Evolutionary conservation across 805 yeast genomes (phyloP).

Genomic region (Wickerhamiella brachini): DNA sequence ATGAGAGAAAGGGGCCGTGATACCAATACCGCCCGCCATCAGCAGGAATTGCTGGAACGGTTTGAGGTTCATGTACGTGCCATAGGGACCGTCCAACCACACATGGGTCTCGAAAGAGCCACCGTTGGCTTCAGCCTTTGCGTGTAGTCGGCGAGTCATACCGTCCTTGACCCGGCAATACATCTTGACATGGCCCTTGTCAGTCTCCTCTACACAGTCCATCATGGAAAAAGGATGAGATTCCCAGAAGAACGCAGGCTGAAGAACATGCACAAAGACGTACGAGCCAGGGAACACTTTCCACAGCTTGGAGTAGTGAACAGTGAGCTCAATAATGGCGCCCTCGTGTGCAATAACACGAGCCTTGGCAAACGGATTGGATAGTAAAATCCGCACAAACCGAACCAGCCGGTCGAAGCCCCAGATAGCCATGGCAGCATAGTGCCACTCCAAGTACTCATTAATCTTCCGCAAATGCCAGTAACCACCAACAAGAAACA

Average conservation of each 20-base stretch:
- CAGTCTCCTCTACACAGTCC: constrained; percentile 1
- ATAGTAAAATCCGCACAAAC: constrained; percentile 35
- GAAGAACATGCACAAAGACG: constrained; percentile 37
- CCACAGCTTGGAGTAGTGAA: constrained; percentile 31
- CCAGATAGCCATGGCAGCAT: constrained; percentile 52
- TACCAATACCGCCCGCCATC: constrained; percentile 50
- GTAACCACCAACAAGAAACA: constrained; percentile 44
- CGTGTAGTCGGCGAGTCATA: constrained; percentile 34
- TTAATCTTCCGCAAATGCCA: constrained; percentile 35
- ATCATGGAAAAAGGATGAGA: constrained; percentile 52
- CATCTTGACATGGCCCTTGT: constrained; percentile 14
- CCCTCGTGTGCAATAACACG: constrained; percentile 12
- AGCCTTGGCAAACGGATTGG: constrained; percentile 33
- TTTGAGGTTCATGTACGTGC: constrained; percentile 29
- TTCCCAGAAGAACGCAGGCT: constrained; percentile 44
- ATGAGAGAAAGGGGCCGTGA: constrained; percentile 39
- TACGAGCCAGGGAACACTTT: constrained; percentile 40
- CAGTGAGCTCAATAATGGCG: constrained; percentile 9
- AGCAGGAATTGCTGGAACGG: constrained; percentile 29
- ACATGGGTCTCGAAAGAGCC: constrained; percentile 22
- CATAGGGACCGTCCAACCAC: constrained; percentile 53
- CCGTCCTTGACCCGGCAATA: constrained; percentile 34
- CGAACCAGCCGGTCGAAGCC: constrained; percentile 47
- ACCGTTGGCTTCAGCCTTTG: constrained; percentile 21
- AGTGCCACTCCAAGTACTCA: constrained; percentile 36